Evolutionary conservation across 305 asterid species (phyloP), one percentile per base, ranked within the genome.

Genomic region (Solanum chacoense): DNA sequence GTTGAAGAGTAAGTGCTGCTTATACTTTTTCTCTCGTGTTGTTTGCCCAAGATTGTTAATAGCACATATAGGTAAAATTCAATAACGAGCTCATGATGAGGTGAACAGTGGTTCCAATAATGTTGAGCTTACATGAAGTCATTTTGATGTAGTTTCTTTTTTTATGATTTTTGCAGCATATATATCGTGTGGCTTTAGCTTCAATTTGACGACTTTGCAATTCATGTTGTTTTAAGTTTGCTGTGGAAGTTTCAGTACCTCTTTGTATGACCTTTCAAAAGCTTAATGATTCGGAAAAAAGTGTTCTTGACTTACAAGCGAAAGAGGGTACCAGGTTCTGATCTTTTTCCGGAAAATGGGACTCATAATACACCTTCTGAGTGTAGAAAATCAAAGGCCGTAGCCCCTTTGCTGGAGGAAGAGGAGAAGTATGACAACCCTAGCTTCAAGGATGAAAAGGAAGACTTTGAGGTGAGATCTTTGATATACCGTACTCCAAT

Each of bases 301-400:
- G 91, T 92, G 86, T 90, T 94, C 89, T 67, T 95, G 89, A 95
- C 98, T 35, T 95, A 95, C 94, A 95, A 93, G 93, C 90, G 97
- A 88, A 94, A 91, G 92, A 91, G 95, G 89, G 90, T 45, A 65
- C 91, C 91, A 75, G 88, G 94, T 88, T 87, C 90, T 37, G 93
- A 88, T 55, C 88, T 86, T 90, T 85, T 89, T 88, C 85, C 26
- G 85, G 37, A 78, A 86, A 76, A 89, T 88, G 89, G 89, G 89
- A 78, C 74, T 87, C 88, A 91, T 85, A 90, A 89, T 90, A 77
- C 84, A 74, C 85, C 91, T 2, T 71, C 87, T 4, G 91, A 86
- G 88, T 84, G 80, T 85, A 74, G 88, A 40, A 87, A 89, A 63
- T 87, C 91, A 22, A 89, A 89, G 80, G 85, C 86, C 1, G 88